Evolutionary conservation across 495 filamentous ascomycete species (phyloP), one percentile per base, ranked within the genome.

Genomic region (Xylaria venustula): DNA sequence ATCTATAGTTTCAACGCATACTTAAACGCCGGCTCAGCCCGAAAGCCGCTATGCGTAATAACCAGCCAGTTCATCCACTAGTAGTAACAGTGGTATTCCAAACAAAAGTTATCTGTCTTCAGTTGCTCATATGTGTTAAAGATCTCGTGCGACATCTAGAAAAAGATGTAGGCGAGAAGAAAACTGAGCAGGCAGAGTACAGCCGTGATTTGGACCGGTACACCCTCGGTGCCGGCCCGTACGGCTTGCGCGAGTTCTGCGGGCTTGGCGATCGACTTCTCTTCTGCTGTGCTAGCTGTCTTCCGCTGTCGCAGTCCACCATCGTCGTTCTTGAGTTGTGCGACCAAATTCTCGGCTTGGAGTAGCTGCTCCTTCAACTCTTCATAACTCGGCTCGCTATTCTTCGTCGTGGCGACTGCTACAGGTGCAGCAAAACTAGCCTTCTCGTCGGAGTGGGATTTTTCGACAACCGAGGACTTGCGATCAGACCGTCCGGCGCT

Each of bases 111-210:
- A 23, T 46, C 34, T 6, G 14, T 51, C 36, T 34, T 12, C n/a
- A 32, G 25, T 26, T 37, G 14, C 25, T 28, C 40, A 19, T 60
- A 17, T 60, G 42, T n/a, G 22, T 17, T 30, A 26, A 15, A 44
- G 26, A 15, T 30, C n/a, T 1, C 47, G 28, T 40, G 37, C 44
- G 19, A 52, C 51, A 23, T 45, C 58, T 86, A 98, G 72, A 98
- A 98, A 75, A 98, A 90, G 67, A 97, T 83, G 73, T 96, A 98
- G 2, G 90, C 95, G 66, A 98, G 81, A 71, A 98, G 76, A 77
- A 98, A 98, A 77, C 90, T 88, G 58, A 93, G 61, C 73, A 98
- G 79, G 67, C 94, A 98, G 49, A 98, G 77, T 14, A 80, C 80
- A 22, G 94, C 94, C 53, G 89, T 89, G 52, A 91, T 83, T 73